Conservation (phyloP, 2,329 filamentous ascomycete species). For the Pleomassaria siparia region DNA sequence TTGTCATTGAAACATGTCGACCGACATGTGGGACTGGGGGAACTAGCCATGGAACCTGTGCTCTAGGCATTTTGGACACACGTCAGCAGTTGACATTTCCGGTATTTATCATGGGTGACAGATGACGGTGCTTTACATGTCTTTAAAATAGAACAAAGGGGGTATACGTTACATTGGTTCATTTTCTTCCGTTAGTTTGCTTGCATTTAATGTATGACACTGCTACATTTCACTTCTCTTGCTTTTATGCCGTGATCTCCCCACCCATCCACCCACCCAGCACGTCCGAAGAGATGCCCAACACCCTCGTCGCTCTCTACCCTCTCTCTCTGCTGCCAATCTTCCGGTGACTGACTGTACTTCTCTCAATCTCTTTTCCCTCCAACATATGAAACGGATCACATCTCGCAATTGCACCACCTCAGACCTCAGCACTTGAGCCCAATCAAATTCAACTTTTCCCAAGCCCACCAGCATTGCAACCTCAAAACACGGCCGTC, state of each 20-base stretch:
- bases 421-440: constrained; percentile 47
- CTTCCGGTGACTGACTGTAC: constrained; percentile 67
- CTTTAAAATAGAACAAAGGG: too few species aligned
- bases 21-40: too few species aligned
- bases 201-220: background rate
- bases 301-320: constrained; percentile 65
- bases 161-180: too few species aligned
- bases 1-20: too few species aligned
- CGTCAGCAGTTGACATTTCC: too few species aligned
- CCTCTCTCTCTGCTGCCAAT: constrained; percentile 57
- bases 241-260: constrained; percentile 48
- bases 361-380: constrained; percentile 65
- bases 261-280: constrained; percentile 69
- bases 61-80: too few species aligned
- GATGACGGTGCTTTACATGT: too few species aligned
- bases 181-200: too few species aligned
- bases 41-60: too few species aligned
- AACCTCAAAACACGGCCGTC: too few species aligned
- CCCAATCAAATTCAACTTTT: constrained; percentile 58
- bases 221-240: background rate
- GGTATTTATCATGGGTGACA: too few species aligned
- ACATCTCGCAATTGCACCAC: constrained; percentile 12
- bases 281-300: constrained; percentile 57
- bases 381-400: constrained; percentile 59
- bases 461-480: too few species aligned